These are phyloP conservation scores for Phaeophleospora eucalypticola DNA, from an alignment of 2,329 filamentous ascomycete genomes.

Conservation along the genomic window DNA sequence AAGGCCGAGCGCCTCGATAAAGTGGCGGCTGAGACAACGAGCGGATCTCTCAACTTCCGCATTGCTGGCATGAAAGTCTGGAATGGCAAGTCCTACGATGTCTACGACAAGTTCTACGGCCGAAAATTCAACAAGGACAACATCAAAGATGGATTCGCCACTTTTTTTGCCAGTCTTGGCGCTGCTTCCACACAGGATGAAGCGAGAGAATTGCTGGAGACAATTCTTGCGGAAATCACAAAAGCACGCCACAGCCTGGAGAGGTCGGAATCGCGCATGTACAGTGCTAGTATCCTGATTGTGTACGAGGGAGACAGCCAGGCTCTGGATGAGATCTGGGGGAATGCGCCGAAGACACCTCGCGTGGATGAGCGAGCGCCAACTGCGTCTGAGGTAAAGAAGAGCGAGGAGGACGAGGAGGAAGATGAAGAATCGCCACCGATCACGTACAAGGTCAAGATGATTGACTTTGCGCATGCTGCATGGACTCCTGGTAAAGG, in stretches of 20 bases:
- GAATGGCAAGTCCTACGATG: slow-evolving; percentile 48
- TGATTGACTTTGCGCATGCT: slow-evolving; percentile 98
- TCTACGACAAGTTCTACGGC: slow-evolving; percentile 65
- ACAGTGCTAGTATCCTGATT: slow-evolving; percentile 60
- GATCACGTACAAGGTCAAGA: slow-evolving; percentile 71
- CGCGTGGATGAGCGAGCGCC: slow-evolving; percentile 22
- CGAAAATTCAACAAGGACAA: slow-evolving; percentile 54
- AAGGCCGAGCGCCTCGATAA: slow-evolving; percentile 59
- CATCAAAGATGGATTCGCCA: slow-evolving; percentile 55
- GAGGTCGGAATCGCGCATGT: slow-evolving; percentile 63
- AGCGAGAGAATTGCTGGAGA: slow-evolving; percentile 42
- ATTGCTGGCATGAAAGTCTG: slow-evolving; percentile 64
- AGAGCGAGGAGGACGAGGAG: slow-evolving; percentile 48
- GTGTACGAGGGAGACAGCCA: slow-evolving; percentile 63
- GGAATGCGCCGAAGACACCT: slow-evolving; percentile 35
- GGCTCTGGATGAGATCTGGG: slow-evolving; percentile 48
- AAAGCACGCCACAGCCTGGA: slow-evolving; percentile 54
- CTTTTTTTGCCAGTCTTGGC: slow-evolving; percentile 47
- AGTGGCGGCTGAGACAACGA: slow-evolving; percentile 57
- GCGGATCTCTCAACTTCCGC: slow-evolving; percentile 57
- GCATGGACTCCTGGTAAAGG: slow-evolving; percentile 75
- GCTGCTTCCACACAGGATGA: slow-evolving; percentile 39
- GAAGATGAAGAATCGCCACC: slow-evolving; percentile 51
- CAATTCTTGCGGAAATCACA: slow-evolving; percentile 34
- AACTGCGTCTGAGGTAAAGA: slow-evolving; percentile 32